A percentile compares a stretch with the other conserved stretches of the same genome.
These are phyloP conservation scores for Ambrosia artemisiifolia DNA, from an alignment of 129 eudicot genomes.

Conservation along the genomic window DNA sequence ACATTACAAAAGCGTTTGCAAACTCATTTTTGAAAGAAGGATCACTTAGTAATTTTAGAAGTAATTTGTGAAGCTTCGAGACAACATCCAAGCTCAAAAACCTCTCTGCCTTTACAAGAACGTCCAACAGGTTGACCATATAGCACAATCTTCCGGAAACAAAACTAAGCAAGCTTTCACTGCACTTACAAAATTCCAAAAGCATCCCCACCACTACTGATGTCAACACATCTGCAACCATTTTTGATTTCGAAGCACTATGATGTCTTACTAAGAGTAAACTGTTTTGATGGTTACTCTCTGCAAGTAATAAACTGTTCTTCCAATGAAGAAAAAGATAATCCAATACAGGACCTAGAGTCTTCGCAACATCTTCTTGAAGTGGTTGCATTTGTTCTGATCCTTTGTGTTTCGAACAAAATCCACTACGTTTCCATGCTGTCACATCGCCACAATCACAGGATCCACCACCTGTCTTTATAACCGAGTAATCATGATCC, in stretches of 20 bases:
- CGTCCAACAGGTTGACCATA: slow-evolving; percentile 47
- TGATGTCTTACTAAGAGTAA: slow-evolving; percentile 12
- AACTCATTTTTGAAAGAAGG: slow-evolving; percentile 83
- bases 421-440: slow-evolving; percentile 92
- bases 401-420: slow-evolving; percentile 95
- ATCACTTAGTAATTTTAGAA: slow-evolving; percentile 76
- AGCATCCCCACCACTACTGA: slow-evolving; percentile 75
- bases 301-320: slow-evolving; percentile 38
- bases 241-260: slow-evolving; percentile 26
- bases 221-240: slow-evolving; percentile 60
- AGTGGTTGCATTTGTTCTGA: slow-evolving; percentile 90
- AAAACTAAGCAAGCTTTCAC: slow-evolving; percentile 90
- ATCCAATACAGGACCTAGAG: slow-evolving; percentile 75
- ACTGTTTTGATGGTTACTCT: slow-evolving; percentile 26
- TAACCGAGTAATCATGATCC: slow-evolving; percentile 83
- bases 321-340: slow-evolving; percentile 58
- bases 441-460: slow-evolving; percentile 98
- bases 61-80: slow-evolving; percentile 72
- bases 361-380: slow-evolving; percentile 58
- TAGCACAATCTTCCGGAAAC: slow-evolving; percentile 64
- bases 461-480: slow-evolving; percentile 90
- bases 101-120: slow-evolving; percentile 74
- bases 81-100: slow-evolving; percentile 50
- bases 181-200: slow-evolving; percentile 64
- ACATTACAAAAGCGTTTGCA: slow-evolving; percentile 67